phyloP scores from a whole-genome alignment of 2,329 filamentous ascomycete species.

The Aspergillus sp. region DNA sequence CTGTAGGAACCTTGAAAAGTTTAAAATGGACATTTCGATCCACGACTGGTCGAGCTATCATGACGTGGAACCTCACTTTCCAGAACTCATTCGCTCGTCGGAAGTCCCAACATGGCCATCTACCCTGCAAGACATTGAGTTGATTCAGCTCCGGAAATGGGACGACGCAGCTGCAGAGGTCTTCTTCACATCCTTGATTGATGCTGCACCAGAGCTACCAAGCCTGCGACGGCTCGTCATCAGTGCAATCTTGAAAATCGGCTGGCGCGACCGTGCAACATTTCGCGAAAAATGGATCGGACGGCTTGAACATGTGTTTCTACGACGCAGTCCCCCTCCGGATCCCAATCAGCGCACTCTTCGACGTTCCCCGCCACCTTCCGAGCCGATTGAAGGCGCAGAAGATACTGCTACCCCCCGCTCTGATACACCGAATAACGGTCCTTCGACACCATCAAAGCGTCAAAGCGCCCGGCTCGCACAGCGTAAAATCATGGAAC shows the following conservation, averaged over 20 bases:
- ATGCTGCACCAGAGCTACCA: conserved; percentile 59
- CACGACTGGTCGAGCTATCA: conserved; percentile 61
- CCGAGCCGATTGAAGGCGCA: not conserved
- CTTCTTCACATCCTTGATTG: conserved; percentile 71
- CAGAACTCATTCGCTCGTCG: conserved; percentile 49
- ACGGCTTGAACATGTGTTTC: conserved; percentile 53
- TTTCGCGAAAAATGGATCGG: conserved; percentile 72
- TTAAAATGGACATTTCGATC: conserved; percentile 74
- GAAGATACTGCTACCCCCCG: conserved; percentile 3
- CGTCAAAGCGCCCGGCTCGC: conserved; percentile 36
- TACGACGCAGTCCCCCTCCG: conserved; percentile 28
- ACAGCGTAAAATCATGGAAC: conserved; percentile 19
- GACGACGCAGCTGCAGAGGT: conserved; percentile 61
- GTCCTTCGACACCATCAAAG: conserved; percentile 19
- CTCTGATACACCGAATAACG: conserved; percentile 11
- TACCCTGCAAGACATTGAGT: conserved; percentile 62
- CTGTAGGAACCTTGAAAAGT: conserved; percentile 63
- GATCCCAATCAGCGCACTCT: conserved; percentile 23
- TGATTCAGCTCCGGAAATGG: conserved; percentile 73
- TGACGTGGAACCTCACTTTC: conserved; percentile 69
- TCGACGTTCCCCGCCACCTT: conserved; percentile 6
- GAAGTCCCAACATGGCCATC: conserved; percentile 74
- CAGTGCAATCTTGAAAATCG: conserved; percentile 69
- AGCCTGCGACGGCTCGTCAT: conserved; percentile 64
- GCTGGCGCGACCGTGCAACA: conserved; percentile 73